Percentiles rank a stretch among this genome's conserved stretches.
These are phyloP conservation scores for Cercospora beticola DNA, from an alignment of 2,329 filamentous ascomycete species.

Conservation along the genomic window DNA sequence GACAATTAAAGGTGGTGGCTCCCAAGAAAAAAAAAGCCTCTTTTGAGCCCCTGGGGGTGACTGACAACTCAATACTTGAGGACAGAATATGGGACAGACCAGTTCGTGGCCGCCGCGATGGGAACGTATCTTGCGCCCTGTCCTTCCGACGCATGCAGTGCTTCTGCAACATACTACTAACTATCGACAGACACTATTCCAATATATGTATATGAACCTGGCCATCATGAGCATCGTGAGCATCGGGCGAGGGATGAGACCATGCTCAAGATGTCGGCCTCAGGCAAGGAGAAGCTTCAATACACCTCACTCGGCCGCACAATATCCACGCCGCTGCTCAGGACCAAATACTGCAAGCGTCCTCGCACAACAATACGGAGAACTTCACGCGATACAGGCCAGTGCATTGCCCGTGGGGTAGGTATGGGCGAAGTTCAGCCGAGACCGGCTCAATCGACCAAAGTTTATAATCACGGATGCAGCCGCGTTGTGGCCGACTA, in stretches of 20 bases:
- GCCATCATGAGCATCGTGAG: neutral
- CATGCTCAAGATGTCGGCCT: neutral
- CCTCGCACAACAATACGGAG: neutral
- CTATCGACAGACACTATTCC: neutral
- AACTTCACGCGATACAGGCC: neutral
- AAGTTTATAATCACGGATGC: neutral
- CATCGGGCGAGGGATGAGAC: neutral
- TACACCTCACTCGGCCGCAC: neutral
- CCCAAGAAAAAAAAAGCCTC: neutral
- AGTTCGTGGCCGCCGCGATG: neutral
- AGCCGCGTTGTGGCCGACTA: neutral
- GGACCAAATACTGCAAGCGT: neutral
- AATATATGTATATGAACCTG: neutral
- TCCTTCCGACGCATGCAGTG: neutral
- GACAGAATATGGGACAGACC: neutral
- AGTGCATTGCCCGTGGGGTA: neutral
- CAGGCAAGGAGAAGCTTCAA: neutral
- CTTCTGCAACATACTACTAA: neutral
- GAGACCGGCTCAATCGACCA: constrained; percentile 9
- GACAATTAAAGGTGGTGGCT: neutral
- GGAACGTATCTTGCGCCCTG: neutral
- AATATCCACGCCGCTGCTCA: neutral
- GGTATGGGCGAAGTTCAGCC: neutral
- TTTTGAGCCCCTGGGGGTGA: neutral
- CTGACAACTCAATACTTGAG: neutral